A percentile compares a stretch with the other conserved stretches of the same genome.
Evolutionary conservation across 495 filamentous ascomycete genomes (phyloP).

Genomic region (Daldinia loculata): DNA sequence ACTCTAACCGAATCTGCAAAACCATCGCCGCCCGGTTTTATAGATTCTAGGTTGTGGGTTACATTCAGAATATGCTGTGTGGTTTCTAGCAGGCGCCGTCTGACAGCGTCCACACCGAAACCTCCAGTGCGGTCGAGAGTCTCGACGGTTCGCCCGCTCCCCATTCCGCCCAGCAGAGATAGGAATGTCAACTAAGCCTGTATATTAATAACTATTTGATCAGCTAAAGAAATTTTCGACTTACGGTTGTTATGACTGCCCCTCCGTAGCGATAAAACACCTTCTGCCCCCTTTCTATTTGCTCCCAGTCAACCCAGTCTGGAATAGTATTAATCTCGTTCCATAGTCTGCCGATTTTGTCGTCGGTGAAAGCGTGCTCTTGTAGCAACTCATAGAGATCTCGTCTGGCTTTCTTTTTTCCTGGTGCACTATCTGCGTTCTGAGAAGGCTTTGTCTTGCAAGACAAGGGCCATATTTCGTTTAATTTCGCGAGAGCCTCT

Average conservation of each 20-base stretch:
- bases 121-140: slow-evolving; percentile 81
- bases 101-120: slow-evolving; percentile 74
- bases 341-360: slow-evolving; percentile 70
- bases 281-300: slow-evolving; percentile 74
- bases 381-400: slow-evolving; percentile 71
- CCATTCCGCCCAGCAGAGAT: slow-evolving; percentile 72
- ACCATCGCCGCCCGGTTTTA: slow-evolving; percentile 74
- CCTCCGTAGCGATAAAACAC: slow-evolving; percentile 78
- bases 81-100: slow-evolving; percentile 76
- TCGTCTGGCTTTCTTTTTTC: slow-evolving; percentile 40
- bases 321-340: slow-evolving; percentile 73
- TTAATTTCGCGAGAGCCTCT: slow-evolving; percentile 68
- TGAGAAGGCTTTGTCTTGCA: slow-evolving; percentile 8
- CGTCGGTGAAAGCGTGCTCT: slow-evolving; percentile 65
- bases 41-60: slow-evolving; percentile 68
- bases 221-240: not conserved
- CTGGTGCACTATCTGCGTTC: slow-evolving; percentile 10
- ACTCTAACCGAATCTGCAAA: slow-evolving; percentile 75
- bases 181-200: slow-evolving; percentile 66
- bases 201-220: not conserved
- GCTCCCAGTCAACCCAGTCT: slow-evolving; percentile 83
- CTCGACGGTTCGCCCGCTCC: slow-evolving; percentile 71
- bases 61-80: slow-evolving; percentile 79
- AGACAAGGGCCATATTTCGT: slow-evolving; percentile 59
- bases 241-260: slow-evolving; percentile 63